Conservation (phyloP, 768 basidiomycete species). For the Pleurotus sapidus region DNA sequence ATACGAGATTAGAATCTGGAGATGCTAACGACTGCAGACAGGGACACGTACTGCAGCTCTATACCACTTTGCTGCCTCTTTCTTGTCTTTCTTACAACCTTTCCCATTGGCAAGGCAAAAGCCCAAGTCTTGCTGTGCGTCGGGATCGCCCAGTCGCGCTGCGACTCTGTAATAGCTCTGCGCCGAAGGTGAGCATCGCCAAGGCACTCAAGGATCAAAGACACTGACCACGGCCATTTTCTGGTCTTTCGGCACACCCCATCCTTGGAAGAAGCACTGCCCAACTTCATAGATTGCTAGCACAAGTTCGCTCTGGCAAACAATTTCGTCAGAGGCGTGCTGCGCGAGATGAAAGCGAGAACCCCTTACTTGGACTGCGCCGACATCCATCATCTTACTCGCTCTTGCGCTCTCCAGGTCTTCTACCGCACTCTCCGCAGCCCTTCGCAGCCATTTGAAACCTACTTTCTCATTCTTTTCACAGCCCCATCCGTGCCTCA, state of each 20-base stretch:
- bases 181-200: not conserved
- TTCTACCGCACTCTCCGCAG: slow-evolving; percentile 76
- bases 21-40: not conserved
- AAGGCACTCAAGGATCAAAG: not conserved
- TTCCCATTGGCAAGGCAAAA: slow-evolving; percentile 86
- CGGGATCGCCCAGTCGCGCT: slow-evolving; percentile 79
- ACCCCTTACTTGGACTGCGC: slow-evolving; percentile 47
- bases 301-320: slow-evolving; percentile 67
- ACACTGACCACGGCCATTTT: slow-evolving; percentile 81
- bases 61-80: slow-evolving; percentile 88
- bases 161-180: slow-evolving; percentile 85
- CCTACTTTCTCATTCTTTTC: slow-evolving; percentile 74
- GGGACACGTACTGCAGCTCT: slow-evolving; percentile 65
- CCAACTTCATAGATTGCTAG: slow-evolving; percentile 91
- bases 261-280: slow-evolving; percentile 90
- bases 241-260: slow-evolving; percentile 85
- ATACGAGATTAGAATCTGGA: not conserved
- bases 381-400: slow-evolving; percentile 43
- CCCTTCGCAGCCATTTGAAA: slow-evolving; percentile 80
- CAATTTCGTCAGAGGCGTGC: too few species aligned
- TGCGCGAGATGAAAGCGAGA: too few species aligned
- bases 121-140: slow-evolving; percentile 83
- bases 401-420: slow-evolving; percentile 66
- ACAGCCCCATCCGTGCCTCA: slow-evolving; percentile 89
- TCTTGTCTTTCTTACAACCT: slow-evolving; percentile 86